These are phyloP conservation scores for Gynostemma pentaphyllum DNA, from an alignment of 306 rosid species.

Conservation along the genomic window DNA sequence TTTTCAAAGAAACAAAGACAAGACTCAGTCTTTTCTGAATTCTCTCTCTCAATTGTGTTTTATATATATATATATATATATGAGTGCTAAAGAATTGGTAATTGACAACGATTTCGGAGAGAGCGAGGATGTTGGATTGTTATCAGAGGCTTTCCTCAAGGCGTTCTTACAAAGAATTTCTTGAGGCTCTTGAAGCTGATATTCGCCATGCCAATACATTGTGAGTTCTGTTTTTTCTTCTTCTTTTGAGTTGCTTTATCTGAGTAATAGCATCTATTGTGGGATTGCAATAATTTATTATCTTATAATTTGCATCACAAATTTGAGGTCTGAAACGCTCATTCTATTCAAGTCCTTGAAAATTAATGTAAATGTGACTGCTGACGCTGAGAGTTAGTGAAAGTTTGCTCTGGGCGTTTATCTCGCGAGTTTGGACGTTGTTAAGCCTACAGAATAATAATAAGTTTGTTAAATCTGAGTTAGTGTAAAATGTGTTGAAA, in stretches of 20 bases:
- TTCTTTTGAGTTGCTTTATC: not conserved
- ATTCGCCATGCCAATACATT: conserved; percentile 63
- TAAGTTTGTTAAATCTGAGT: no score
- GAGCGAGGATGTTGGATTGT: conserved; percentile 32
- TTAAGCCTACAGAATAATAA: no score
- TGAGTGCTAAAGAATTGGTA: no score
- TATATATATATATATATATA: no score
- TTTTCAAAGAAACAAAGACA: not conserved
- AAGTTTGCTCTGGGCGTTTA: no score
- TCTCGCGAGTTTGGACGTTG: no score
- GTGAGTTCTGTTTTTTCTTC: conserved; percentile 26
- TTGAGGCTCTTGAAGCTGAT: conserved; percentile 62
- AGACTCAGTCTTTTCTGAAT: not conserved
- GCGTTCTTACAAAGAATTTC: conserved; percentile 44
- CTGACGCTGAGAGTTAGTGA: not conserved
- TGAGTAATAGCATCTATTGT: not conserved
- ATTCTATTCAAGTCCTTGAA: not conserved
- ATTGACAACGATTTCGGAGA: not conserved
- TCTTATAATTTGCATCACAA: not conserved
- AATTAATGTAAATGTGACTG: not conserved
- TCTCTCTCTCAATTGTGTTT: not conserved
- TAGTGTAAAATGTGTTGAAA: no score
- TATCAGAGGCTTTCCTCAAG: conserved; percentile 38
- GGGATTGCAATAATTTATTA: not conserved
- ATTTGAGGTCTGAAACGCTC: not conserved